Percentiles rank a stretch among this genome's conserved stretches.
These are phyloP conservation scores for Fusarium foetens DNA, from an alignment of 2,329 filamentous ascomycete genomes.

Conservation along the genomic window DNA sequence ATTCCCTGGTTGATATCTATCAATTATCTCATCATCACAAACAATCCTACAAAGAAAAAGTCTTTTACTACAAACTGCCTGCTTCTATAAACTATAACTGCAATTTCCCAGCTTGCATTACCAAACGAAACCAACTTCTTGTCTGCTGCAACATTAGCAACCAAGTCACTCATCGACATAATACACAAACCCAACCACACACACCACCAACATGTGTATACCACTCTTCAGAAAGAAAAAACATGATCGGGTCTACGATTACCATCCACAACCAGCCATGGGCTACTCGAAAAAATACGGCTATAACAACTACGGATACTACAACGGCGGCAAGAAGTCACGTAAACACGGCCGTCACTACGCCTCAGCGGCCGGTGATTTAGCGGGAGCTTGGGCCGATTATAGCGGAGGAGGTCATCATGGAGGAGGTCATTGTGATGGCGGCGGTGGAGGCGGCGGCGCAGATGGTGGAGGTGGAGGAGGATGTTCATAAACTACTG, in stretches of 20 bases:
- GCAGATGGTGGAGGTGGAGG: neutral
- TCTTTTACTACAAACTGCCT: neutral
- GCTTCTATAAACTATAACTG: neutral
- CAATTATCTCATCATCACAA: neutral
- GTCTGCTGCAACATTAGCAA: neutral
- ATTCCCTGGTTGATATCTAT: neutral
- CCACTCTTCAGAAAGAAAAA: neutral
- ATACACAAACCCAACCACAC: neutral
- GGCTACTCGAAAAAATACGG: neutral
- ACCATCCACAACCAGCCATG: constrained; percentile 1
- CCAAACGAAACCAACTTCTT: neutral
- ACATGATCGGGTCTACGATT: neutral
- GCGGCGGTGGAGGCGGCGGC: neutral
- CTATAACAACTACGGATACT: neutral
- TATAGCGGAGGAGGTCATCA: neutral
- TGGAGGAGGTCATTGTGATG: neutral
- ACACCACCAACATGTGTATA: neutral
- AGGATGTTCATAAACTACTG: neutral
- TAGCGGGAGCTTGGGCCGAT: neutral
- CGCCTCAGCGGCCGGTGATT: neutral
- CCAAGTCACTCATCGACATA: neutral
- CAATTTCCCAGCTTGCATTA: neutral
- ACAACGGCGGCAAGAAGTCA: neutral
- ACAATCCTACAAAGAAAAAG: neutral
- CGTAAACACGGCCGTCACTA: neutral